phyloP scores from a whole-genome alignment of 441 rosid species.

The Adansonia rubrostipa region DNA sequence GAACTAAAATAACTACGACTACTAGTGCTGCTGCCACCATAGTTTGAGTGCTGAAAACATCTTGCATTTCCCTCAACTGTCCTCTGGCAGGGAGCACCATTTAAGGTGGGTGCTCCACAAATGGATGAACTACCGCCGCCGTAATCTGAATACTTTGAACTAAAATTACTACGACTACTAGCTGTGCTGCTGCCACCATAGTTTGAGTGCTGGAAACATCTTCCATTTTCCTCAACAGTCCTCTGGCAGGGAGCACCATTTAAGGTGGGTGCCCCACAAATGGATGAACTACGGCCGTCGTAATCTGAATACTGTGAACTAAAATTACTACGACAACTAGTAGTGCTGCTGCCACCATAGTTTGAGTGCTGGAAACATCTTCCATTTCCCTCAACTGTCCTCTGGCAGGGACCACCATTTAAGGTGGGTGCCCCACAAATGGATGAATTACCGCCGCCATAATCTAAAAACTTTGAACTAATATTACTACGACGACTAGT shows the following conservation, averaged over 20 bases:
- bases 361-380: slow-evolving; percentile 52
- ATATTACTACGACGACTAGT: too few relatives aligned
- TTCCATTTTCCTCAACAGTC: slow-evolving; percentile 35
- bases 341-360: not conserved
- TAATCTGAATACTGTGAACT: not conserved
- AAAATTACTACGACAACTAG: too few relatives aligned
- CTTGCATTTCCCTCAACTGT: slow-evolving; percentile 37
- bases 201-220: slow-evolving; percentile 49
- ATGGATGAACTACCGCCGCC: slow-evolving; percentile 5
- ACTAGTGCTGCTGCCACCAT: not conserved
- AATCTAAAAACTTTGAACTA: too few relatives aligned
- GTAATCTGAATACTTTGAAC: not conserved
- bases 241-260: slow-evolving; percentile 43
- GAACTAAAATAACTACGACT: not conserved
- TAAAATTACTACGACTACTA: not conserved
- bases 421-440: slow-evolving; percentile 44
- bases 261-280: slow-evolving; percentile 43
- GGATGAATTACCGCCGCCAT: not conserved
- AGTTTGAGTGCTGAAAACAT: slow-evolving; percentile 50
- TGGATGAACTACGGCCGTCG: not conserved
- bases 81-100: slow-evolving; percentile 39
- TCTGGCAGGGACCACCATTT: slow-evolving; percentile 42
- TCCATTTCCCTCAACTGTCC: slow-evolving; percentile 33
- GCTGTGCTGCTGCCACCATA: not conserved
- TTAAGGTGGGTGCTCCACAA: slow-evolving; percentile 44